Evolutionary conservation across 495 filamentous ascomycete genomes (phyloP), one percentile per base, ranked within the genome.

Genomic region (Hyaloscypha bicolor): DNA sequence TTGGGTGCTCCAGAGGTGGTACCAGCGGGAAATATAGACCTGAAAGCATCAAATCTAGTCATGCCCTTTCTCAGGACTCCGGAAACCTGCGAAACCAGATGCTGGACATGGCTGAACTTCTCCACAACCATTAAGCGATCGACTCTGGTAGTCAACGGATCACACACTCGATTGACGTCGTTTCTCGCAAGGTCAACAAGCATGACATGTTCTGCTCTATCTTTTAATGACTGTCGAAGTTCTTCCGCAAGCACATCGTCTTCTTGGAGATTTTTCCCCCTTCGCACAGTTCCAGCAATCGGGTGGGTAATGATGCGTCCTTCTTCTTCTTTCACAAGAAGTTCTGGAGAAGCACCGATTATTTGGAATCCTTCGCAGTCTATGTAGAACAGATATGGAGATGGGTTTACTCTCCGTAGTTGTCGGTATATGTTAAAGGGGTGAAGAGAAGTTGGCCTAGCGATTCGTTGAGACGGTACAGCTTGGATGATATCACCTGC

Each of bases 351-450:
- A 32, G 95, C 95, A 67, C 95, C 95, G 9, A 99, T 91, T 63
- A 99, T 92, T 77, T 97, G 91, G 80, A 99, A 98, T 76, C 90
- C 88, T 63, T 83, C 81, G 80, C 94, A 97, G 75, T 92, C 87
- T 62, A 99, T 87, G 80, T 92, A 99, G 87, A 99, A 99, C 39
- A 98, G 86, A 77, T 99, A 99, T 0, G 95, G 95, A 9, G 91
- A 95, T 0, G 95, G 95, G 74, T 99, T 99, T 70, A 97, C 92
- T 11, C 91, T 96, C 71, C 95, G 92, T 35, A 99, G 85, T 74
- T 96, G 93, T 48, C 94, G 91, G 85, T 98, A 99, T 77, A 99
- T 93, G 82, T 99, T 99, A 83, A 96, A 99, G 0, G 95, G 93
- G 76, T 98, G 95, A 29, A 99, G 83, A 48, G 86, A 85, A 14